Evolutionary conservation across 2,329 filamentous ascomycete genomes (phyloP).

Genomic region (Neonectria magnoliae): DNA sequence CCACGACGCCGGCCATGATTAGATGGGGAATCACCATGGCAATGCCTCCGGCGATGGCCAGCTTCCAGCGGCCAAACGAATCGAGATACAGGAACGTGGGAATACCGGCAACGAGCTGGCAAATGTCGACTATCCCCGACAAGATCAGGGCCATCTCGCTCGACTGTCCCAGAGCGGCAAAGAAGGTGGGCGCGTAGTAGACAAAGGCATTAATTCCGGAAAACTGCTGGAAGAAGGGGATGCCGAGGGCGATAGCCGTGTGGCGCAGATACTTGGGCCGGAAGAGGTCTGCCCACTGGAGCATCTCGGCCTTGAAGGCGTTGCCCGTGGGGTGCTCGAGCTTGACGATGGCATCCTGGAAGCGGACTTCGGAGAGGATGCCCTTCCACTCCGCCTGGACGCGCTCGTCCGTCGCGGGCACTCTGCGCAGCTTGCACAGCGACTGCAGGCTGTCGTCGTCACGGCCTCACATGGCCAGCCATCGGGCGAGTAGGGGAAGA

Average conservation of each 20-base stretch:
- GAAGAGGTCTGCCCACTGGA: slow-evolving; percentile 59
- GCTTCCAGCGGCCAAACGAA: no score
- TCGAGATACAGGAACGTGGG: no score
- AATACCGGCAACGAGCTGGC: no score
- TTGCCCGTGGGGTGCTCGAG: slow-evolving; percentile 30
- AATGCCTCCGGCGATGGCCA: no score
- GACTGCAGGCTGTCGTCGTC: slow-evolving; percentile 51
- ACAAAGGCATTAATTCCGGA: slow-evolving; percentile 36
- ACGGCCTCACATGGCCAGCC: slow-evolving; percentile 53
- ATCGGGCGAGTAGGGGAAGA: slow-evolving; percentile 59
- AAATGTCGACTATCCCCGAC: no score
- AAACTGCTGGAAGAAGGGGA: slow-evolving; percentile 42
- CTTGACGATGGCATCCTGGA: slow-evolving; percentile 48
- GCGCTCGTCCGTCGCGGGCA: slow-evolving; percentile 53
- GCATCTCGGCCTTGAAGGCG: slow-evolving; percentile 55
- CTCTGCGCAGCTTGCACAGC: slow-evolving; percentile 51
- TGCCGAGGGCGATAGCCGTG: slow-evolving; percentile 40
- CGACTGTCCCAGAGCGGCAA: no score
- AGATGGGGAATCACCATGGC: no score
- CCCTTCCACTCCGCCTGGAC: slow-evolving; percentile 60
- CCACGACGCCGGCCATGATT: no score
- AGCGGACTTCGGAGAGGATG: slow-evolving; percentile 59
- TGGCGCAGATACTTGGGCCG: slow-evolving; percentile 54
- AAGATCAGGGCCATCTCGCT: no score
- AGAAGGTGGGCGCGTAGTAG: no score